Percentiles rank a stretch among this genome's conserved stretches.
These are phyloP conservation scores for Fusarium dimerum DNA, from an alignment of 2,329 filamentous ascomycete genomes.

Conservation along the genomic window DNA sequence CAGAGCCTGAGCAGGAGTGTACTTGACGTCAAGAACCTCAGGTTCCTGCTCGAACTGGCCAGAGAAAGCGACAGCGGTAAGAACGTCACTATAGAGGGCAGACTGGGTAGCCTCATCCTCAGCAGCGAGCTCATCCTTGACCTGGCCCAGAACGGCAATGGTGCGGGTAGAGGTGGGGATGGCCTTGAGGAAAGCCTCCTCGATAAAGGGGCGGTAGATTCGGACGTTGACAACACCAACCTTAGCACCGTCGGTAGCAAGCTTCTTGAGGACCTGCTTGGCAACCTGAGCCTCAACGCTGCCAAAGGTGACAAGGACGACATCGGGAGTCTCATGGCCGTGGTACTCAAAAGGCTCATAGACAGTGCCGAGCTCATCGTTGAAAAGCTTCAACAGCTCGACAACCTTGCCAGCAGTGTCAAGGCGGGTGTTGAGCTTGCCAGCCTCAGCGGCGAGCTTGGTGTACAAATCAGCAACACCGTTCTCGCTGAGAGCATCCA, in stretches of 20 bases:
- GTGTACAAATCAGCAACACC: conserved; percentile 71
- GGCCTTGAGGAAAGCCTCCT: conserved; percentile 85
- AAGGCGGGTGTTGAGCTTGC: conserved; percentile 67
- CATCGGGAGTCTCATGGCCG: conserved; percentile 76
- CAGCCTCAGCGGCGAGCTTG: conserved; percentile 62
- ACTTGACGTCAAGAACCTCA: conserved; percentile 82
- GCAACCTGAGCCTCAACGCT: conserved; percentile 87
- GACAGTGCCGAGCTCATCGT: conserved; percentile 88
- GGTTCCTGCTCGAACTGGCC: conserved; percentile 64
- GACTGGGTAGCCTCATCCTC: conserved; percentile 77
- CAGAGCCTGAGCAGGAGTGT: conserved; percentile 66
- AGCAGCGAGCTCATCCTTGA: conserved; percentile 71
- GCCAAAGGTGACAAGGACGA: conserved; percentile 88
- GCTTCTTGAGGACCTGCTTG: conserved; percentile 73
- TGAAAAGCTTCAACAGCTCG: conserved; percentile 73
- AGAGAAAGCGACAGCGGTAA: conserved; percentile 81
- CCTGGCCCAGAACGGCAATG: conserved; percentile 87
- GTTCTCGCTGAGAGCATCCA: conserved; percentile 75
- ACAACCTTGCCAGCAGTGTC: conserved; percentile 72
- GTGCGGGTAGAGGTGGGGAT: conserved; percentile 75
- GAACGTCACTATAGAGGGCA: conserved; percentile 86
- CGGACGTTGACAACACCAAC: conserved; percentile 90
- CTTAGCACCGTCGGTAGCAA: conserved; percentile 72
- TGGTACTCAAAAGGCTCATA: conserved; percentile 94
- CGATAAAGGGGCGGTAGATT: conserved; percentile 91